These are phyloP conservation scores for Trichoderma citrinoviride DNA, from an alignment of 2,329 filamentous ascomycete genomes.

Conservation along the genomic window DNA sequence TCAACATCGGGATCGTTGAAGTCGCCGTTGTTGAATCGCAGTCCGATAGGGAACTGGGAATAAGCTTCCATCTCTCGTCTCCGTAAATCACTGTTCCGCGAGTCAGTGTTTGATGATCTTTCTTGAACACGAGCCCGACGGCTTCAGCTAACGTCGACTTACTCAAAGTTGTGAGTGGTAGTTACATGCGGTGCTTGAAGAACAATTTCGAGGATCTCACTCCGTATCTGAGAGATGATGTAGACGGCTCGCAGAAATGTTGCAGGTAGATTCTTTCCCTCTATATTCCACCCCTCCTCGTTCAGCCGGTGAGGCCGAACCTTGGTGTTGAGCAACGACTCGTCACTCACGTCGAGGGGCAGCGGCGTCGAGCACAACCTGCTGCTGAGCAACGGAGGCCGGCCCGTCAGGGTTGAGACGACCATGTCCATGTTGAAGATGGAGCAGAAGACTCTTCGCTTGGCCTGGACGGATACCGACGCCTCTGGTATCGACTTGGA, in stretches of 20 bases:
- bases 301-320: constrained; percentile 5
- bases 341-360: constrained; percentile 18
- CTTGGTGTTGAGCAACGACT: background rate
- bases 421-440: constrained; percentile 20
- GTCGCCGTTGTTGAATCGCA: constrained; percentile 34
- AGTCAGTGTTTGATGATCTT: background rate
- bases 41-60: constrained; percentile 3
- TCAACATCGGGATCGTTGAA: constrained; percentile 45
- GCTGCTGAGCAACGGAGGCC: constrained; percentile 16
- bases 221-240: background rate
- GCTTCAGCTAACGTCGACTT: background rate
- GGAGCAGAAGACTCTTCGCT: constrained; percentile 15
- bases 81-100: background rate
- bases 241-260: constrained; percentile 15
- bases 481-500: background rate
- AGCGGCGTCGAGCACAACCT: constrained; percentile 14
- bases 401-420: constrained; percentile 12
- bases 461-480: constrained; percentile 12
- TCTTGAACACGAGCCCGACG: too few relatives aligned
- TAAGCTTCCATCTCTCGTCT: constrained; percentile 11
- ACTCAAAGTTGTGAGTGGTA: constrained; percentile 8
- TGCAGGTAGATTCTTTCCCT: constrained; percentile 1
- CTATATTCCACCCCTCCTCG: constrained; percentile 17
- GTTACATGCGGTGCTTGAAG: constrained; percentile 13
- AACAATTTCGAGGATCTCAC: constrained; percentile 16